Evolutionary conservation across 2,329 filamentous ascomycete species (phyloP), one percentile per base, ranked within the genome.

Genomic region (Chaetomiaceae sp.): DNA sequence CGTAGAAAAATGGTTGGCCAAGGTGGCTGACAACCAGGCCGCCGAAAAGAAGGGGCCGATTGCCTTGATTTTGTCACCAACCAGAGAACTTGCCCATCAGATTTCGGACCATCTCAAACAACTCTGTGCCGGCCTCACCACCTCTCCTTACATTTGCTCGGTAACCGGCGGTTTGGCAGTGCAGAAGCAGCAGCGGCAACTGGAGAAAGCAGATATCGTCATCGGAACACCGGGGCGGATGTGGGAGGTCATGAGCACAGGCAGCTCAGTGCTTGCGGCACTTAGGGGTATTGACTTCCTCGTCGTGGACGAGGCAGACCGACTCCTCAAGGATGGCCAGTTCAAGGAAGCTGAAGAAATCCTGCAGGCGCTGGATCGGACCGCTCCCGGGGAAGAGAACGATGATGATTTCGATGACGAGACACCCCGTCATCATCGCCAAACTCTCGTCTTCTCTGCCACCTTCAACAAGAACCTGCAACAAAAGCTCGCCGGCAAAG

Each of bases 291-390:
- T 96, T 43, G 78, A 80, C 45, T 97, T 92, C 66, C 73, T 99
- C 2, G 90, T 97, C 0, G 79, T 99, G 1, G 94, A 99, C 62
- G 94, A 99, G 69, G 94, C 94, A 0, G 94, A 99, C 73, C 81
- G 94, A 48, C 76, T 99, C 16, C 78, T 99, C 56, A 94, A 90
- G 48, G 88, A 95, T 60, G 94, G 94, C 0, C 89, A 96, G 66
- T 99, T 96, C 73, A 92, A 96, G 69, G 94, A 99, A 68, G 84
- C 91, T 4, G 86, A 91, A 60, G 86, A 96, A 52, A 95, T 99
- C 20, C 71, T 99, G 14, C 84, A 84, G 52, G 83, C 89, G 0
- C 73, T 99, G 9, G 90, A 96, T 64, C 78, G 84, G 25, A 73
- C 79, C 89, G 41, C 86, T 89, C 2, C 76, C 74, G 29, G 71